A percentile compares a stretch with the other conserved stretches of the same genome.
These are phyloP conservation scores for Rhododendron ferrugineum DNA, from an alignment of 148 eudicot genomes.

Conservation along the genomic window DNA sequence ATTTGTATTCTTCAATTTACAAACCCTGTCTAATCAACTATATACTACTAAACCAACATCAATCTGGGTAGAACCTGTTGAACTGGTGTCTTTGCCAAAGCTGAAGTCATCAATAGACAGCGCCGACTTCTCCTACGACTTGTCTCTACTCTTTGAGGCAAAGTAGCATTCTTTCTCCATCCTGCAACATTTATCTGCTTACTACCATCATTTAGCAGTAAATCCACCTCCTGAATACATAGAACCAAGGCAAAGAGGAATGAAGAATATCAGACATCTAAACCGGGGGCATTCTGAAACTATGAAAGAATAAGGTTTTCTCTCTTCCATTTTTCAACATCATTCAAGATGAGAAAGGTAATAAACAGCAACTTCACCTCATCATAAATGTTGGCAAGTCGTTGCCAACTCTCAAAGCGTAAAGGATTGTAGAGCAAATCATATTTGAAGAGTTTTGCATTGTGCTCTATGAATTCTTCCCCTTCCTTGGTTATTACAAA, in stretches of 20 bases:
- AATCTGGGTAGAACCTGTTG: constrained; percentile 57
- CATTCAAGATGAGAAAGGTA: background rate
- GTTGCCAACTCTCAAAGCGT: constrained; percentile 95
- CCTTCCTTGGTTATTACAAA: constrained; percentile 98
- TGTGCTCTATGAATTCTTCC: constrained; percentile 83
- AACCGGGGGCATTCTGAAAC: background rate
- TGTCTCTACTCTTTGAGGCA: constrained; percentile 79
- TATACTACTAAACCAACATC: background rate
- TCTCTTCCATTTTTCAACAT: background rate
- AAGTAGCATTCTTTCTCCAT: constrained; percentile 76
- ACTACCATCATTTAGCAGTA: constrained; percentile 97
- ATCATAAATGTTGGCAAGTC: constrained; percentile 89
- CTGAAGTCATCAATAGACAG: constrained; percentile 90
- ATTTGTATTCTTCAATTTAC: background rate
- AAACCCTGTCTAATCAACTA: constrained; percentile 1
- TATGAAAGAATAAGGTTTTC: background rate
- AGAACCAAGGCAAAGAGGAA: constrained; percentile 8
- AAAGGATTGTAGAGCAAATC: constrained; percentile 83
- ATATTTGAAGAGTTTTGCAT: constrained; percentile 86
- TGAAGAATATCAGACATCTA: background rate
- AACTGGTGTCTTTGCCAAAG: constrained; percentile 75
- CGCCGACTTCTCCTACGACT: constrained; percentile 96
- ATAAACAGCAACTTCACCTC: constrained; percentile 44
- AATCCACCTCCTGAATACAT: constrained; percentile 82
- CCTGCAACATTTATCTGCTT: constrained; percentile 79